phyloP scores from a whole-genome alignment of 148 eudicot species.

The Vaccinium darrowii region DNA sequence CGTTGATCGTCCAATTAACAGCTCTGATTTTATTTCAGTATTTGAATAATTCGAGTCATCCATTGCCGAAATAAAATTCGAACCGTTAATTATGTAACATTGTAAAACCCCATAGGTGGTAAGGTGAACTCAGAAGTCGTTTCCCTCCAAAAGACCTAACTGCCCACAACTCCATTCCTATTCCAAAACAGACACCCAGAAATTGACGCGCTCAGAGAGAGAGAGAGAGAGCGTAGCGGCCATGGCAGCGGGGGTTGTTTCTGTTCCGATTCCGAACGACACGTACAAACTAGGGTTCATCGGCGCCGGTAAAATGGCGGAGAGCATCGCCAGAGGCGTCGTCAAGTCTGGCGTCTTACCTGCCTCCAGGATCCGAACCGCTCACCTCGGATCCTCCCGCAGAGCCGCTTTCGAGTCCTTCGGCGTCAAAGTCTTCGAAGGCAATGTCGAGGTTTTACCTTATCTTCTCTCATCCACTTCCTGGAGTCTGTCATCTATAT shows the following conservation, averaged over 20 bases:
- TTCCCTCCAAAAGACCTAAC: neutral
- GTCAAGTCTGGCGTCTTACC: conserved; percentile 77
- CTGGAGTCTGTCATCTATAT: neutral
- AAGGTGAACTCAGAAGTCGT: neutral
- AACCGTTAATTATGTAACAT: too few species aligned
- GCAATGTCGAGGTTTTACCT: conserved; percentile 51
- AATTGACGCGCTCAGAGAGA: neutral
- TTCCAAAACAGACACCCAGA: neutral
- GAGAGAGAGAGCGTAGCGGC: neutral
- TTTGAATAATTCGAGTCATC: too few species aligned
- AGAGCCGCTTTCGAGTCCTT: conserved; percentile 78
- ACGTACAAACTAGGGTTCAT: conserved; percentile 81
- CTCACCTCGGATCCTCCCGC: conserved; percentile 60
- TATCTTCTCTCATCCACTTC: neutral
- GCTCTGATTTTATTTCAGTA: too few species aligned
- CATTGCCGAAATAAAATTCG: too few species aligned
- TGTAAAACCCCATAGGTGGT: too few species aligned
- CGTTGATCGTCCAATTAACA: too few species aligned
- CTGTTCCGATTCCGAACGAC: conserved; percentile 52
- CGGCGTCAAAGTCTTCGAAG: conserved; percentile 67
- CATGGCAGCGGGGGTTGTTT: conserved; percentile 27
- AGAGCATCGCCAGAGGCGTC: conserved; percentile 86
- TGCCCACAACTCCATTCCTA: neutral
- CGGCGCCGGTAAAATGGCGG: conserved; percentile 99
- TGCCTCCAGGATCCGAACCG: conserved; percentile 69